Evolutionary conservation across 495 filamentous ascomycete species (phyloP).

Genomic region (Pyrenopolyporus hunteri): DNA sequence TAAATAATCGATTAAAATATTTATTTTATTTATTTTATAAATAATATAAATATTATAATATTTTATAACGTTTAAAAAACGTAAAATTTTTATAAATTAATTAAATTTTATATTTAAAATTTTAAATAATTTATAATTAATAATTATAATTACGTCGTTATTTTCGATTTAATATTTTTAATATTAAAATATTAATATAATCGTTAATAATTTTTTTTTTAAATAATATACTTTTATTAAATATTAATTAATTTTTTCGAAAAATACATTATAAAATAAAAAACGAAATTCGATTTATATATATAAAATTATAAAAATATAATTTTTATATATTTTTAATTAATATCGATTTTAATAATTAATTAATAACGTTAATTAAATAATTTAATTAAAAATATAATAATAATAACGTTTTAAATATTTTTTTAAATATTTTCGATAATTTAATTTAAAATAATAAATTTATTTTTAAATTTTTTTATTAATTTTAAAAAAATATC

Average conservation of each 20-base stretch:
- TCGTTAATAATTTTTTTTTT: neutral
- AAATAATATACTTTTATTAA: slow-evolving; percentile 3
- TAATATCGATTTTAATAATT: neutral
- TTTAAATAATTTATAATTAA: neutral
- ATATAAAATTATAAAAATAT: neutral
- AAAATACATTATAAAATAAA: neutral
- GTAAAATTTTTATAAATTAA: neutral
- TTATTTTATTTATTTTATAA: neutral
- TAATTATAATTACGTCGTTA: neutral
- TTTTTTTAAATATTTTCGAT: neutral
- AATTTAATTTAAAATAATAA: too few species aligned
- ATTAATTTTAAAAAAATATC: neutral
- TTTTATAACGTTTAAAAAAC: neutral
- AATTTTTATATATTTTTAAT: neutral
- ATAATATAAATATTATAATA: neutral
- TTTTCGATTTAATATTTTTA: slow-evolving; percentile 7
- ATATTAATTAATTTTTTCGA: slow-evolving; percentile 1
- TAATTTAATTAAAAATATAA: neutral
- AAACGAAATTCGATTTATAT: neutral
- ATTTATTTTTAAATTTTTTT: neutral
- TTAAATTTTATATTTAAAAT: neutral
- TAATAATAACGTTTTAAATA: neutral
- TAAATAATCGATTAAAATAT: neutral
- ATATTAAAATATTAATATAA: neutral
- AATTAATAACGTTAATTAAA: neutral